phyloP scores from a whole-genome alignment of 164 flowering plant species.

The Euptelea pleiosperma region DNA sequence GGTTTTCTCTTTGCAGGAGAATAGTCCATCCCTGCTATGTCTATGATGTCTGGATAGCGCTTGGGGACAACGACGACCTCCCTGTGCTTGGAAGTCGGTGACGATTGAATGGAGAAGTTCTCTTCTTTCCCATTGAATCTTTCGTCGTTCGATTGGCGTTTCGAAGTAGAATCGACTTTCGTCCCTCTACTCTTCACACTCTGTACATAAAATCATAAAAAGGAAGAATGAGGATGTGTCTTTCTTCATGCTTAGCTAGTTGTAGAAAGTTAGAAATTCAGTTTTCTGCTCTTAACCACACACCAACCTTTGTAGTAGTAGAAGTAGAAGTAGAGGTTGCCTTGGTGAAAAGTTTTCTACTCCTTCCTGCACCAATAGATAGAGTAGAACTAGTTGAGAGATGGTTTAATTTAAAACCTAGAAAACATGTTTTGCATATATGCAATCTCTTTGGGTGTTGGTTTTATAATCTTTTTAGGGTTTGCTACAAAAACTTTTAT shows the following conservation, averaged over 20 bases:
- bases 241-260: too few species aligned
- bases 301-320: constrained; percentile 40
- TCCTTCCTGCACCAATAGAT: constrained; percentile 45
- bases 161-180: too few species aligned
- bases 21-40: constrained; percentile 76
- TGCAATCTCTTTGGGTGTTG: background rate
- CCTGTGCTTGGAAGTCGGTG: constrained; percentile 16
- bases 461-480: background rate
- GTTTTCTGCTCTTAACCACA: background rate
- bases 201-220: too few species aligned
- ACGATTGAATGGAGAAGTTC: constrained; percentile 21
- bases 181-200: too few species aligned
- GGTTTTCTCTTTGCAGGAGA: constrained; percentile 72
- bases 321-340: constrained; percentile 25
- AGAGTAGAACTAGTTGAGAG: constrained; percentile 10
- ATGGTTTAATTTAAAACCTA: background rate
- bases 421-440: background rate
- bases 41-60: constrained; percentile 45
- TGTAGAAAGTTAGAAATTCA: background rate
- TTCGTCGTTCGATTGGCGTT: constrained; percentile 3
- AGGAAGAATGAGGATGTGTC: too few species aligned
- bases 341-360: constrained; percentile 37
- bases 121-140: constrained; percentile 20
- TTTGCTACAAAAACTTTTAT: too few species aligned
- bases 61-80: constrained; percentile 18